Percentiles rank a stretch among this genome's conserved stretches.
These are phyloP conservation scores for Aspergillus sp. DNA, from an alignment of 2,329 filamentous ascomycete genomes.

Conservation along the genomic window DNA sequence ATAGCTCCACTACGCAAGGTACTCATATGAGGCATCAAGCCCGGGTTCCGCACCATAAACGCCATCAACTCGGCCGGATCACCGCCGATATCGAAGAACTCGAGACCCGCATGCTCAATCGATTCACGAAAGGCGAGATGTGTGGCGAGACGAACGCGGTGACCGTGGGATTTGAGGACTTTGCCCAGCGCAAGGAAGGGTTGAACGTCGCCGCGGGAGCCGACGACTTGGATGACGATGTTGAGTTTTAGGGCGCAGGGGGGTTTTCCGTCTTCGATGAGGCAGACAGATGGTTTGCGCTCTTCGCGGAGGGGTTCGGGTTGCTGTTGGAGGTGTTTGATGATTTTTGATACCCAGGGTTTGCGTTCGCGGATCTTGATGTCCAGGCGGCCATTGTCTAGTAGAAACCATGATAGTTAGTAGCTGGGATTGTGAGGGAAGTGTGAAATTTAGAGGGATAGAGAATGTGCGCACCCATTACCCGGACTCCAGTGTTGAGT, in stretches of 20 bases:
- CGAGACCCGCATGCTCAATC: conserved; percentile 68
- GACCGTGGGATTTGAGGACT: conserved; percentile 65
- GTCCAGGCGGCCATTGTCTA: conserved; percentile 76
- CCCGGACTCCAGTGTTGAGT: conserved; percentile 21
- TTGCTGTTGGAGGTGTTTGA: conserved; percentile 51
- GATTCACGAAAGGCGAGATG: conserved; percentile 69
- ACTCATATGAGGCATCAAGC: conserved; percentile 79
- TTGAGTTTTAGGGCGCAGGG: conserved; percentile 44
- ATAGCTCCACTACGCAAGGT: conserved; percentile 76
- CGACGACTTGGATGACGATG: conserved; percentile 74
- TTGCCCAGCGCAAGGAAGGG: conserved; percentile 72
- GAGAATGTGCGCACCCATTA: conserved; percentile 17
- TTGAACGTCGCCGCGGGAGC: conserved; percentile 73
- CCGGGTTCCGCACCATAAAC: conserved; percentile 89
- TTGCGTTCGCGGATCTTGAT: conserved; percentile 77
- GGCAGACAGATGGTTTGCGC: conserved; percentile 9
- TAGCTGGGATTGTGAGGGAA: neutral
- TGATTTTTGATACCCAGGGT: conserved; percentile 64
- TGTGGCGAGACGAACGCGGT: conserved; percentile 73
- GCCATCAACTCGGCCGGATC: conserved; percentile 77
- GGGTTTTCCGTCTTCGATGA: conserved; percentile 1
- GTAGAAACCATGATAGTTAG: neutral
- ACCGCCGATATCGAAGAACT: conserved; percentile 76
- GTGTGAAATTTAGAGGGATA: too few relatives aligned
- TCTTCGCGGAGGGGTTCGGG: neutral